A percentile compares a stretch with the other conserved stretches of the same genome.
Conservation (phyloP, 495 filamentous ascomycete species). For the Apiosordaria backusii region DNA sequence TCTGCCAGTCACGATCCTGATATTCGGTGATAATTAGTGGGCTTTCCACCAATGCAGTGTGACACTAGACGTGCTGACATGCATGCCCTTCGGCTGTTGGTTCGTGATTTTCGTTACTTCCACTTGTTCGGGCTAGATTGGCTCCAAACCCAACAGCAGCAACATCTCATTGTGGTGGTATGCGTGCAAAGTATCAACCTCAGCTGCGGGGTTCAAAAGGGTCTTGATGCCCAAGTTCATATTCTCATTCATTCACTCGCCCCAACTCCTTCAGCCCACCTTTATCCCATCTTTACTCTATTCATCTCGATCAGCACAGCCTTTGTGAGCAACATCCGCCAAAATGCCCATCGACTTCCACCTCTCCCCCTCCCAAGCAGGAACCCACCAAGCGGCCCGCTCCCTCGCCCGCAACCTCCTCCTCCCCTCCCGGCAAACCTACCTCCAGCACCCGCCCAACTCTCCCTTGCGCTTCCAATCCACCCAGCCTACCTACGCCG, state of each 20-base stretch:
- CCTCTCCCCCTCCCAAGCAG: constrained; percentile 34
- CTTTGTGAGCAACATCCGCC: neutral
- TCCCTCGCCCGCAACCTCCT: constrained; percentile 39
- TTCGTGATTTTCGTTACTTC: neutral
- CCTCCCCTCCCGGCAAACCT: constrained; percentile 32
- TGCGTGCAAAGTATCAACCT: neutral
- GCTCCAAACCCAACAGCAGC: too few species aligned
- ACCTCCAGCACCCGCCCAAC: constrained; percentile 31
- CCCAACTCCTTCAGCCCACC: neutral
- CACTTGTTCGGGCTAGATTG: neutral
- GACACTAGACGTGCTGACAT: neutral
- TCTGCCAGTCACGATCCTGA: neutral
- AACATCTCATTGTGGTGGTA: neutral
- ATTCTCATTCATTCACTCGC: neutral
- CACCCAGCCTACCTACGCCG: constrained; percentile 43
- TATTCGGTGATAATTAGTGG: neutral
- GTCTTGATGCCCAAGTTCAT: neutral
- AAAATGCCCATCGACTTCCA: constrained; percentile 42
- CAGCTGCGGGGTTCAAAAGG: neutral
- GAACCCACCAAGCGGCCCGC: constrained; percentile 33
- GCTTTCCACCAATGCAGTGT: neutral
- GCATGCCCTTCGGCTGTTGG: neutral
- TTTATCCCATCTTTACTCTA: neutral
- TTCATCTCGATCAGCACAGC: neutral
- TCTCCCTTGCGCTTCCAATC: constrained; percentile 41